Evolutionary conservation across 371 early-diverging fungal species (phyloP).

Genomic region (Homolaphlyctis polyrhiza): DNA sequence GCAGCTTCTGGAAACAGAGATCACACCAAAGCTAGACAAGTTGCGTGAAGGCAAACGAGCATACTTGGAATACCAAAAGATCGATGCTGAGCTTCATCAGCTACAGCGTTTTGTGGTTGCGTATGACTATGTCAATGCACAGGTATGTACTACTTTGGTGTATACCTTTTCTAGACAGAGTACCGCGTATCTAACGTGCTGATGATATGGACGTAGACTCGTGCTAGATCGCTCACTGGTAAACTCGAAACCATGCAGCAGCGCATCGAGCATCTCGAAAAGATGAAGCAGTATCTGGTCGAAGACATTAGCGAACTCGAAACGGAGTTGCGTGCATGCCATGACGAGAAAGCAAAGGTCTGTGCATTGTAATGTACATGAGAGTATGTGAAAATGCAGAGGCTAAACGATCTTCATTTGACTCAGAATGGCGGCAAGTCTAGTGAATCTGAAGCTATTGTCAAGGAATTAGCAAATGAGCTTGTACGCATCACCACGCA

Average conservation of each 20-base stretch:
- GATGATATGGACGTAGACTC: too few species aligned
- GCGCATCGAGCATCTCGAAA: constrained; percentile 20
- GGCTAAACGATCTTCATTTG: neutral
- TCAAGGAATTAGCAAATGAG: constrained; percentile 71
- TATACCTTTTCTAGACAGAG: neutral
- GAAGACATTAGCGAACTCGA: constrained; percentile 24
- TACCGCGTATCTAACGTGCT: neutral
- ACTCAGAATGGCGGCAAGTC: constrained; percentile 56
- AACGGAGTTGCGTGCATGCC: constrained; percentile 18
- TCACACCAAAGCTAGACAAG: constrained; percentile 89
- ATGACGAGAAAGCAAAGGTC: constrained; percentile 18
- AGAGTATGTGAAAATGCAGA: constrained; percentile 8
- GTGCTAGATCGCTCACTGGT: neutral
- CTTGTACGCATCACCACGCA: constrained; percentile 77
- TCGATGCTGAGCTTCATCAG: constrained; percentile 81
- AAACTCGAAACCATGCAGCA: constrained; percentile 13
- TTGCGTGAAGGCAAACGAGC: constrained; percentile 84
- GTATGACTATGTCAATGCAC: constrained; percentile 58
- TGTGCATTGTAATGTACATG: neutral
- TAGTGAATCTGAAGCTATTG: constrained; percentile 56
- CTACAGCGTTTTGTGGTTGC: constrained; percentile 75
- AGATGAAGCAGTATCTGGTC: constrained; percentile 10
- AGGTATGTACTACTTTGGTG: neutral
- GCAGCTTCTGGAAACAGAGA: constrained; percentile 80
- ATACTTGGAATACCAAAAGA: constrained; percentile 89